Evolutionary conservation across 2,329 filamentous ascomycete species (phyloP), one percentile per base, ranked within the genome.

Genomic region (Malbranchea cinnamomea): DNA sequence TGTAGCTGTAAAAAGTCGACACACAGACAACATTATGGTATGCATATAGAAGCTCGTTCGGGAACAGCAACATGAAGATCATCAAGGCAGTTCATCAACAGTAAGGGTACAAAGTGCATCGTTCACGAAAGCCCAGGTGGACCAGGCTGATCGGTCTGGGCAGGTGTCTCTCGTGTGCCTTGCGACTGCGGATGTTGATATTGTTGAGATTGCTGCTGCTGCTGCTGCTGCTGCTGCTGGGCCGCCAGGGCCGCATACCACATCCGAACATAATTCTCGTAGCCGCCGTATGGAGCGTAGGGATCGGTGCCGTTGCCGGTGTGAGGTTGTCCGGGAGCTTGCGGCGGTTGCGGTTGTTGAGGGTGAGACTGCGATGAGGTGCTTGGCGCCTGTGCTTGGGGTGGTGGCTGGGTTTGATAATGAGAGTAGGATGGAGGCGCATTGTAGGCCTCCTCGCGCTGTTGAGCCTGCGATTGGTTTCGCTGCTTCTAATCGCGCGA

Each of bases 251-350:
- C 78, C 47, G 80, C 74, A 57, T 83, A 85, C 80, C 80, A 89
- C 43, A 85, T 64, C 23, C 77, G 71, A 35, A 83, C 57, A 50
- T 87, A 89, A 43, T 77, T 77, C 44, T 84, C 69, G 53, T 87
- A 87, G 37, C 81, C 81, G 41, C 81, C 81, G 56, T 85, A 89
- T 34, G 74, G 66, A 34, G 81, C 81, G 54, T 89, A 89, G 1
- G 76, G 75, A 46, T 81, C 78, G 33, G 63, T 62, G 28, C 52
- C 58, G 17, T 61, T 63, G 38, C 66, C 62, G 37, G 57, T 24
- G 15, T 24, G 17, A 11, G 30, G 6, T 31, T 19, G 18, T 28
- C 4, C 24, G 22, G 10, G 30, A 6, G 31, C 7, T 11, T 36
- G 28, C 14, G 32, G 20, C n/a, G 31, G 18, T 41, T 62, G 54